Conservation (phyloP, 2,329 filamentous ascomycete species). For the Xylaria sp. region DNA sequence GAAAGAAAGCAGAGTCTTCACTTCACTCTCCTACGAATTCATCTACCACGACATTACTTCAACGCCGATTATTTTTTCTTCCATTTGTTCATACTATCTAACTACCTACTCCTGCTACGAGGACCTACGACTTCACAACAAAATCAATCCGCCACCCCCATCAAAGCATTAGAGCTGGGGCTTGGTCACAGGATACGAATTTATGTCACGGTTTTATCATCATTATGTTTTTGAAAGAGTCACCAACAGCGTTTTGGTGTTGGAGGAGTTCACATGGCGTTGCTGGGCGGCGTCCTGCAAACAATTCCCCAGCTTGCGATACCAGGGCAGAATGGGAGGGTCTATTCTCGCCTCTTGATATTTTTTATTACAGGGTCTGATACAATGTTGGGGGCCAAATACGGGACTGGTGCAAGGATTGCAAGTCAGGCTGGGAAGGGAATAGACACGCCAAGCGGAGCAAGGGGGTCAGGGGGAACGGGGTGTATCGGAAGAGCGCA, state of each 20-base stretch:
- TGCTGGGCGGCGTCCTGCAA: constrained; percentile 42
- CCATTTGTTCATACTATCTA: constrained; percentile 45
- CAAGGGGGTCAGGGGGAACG: not conserved
- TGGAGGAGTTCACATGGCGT: constrained; percentile 41
- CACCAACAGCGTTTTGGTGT: constrained; percentile 34
- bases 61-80: constrained; percentile 33
- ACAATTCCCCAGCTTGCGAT: constrained; percentile 36
- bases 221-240: constrained; percentile 22
- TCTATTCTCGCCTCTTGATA: constrained; percentile 21
- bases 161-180: constrained; percentile 31
- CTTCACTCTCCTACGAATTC: constrained; percentile 17
- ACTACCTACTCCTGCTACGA: constrained; percentile 17
- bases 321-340: constrained; percentile 33
- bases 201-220: constrained; percentile 33
- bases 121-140: constrained; percentile 7
- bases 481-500: constrained; percentile 14
- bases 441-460: constrained; percentile 17
- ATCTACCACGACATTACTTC: constrained; percentile 16
- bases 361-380: constrained; percentile 24
- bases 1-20: constrained; percentile 32
- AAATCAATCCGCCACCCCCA: constrained; percentile 10
- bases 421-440: constrained; percentile 7
- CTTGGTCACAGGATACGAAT: constrained; percentile 35
- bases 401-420: constrained; percentile 13
- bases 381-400: constrained; percentile 22